Evolutionary conservation across 164 flowering plant species (phyloP), one percentile per base, ranked within the genome.

Genomic region (Berberis vulgaris): DNA sequence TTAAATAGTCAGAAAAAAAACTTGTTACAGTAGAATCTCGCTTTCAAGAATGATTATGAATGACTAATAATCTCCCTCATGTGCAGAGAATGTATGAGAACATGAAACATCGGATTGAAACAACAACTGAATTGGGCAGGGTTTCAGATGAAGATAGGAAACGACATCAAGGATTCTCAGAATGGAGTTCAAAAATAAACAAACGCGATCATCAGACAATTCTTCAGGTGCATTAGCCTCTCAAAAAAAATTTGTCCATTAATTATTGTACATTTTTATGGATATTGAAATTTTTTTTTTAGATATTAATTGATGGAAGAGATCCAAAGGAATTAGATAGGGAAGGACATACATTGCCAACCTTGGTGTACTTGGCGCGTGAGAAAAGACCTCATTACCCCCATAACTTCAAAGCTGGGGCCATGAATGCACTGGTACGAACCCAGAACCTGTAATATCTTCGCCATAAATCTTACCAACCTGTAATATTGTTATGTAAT

Each of bases 361-460:
- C 75, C 5, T 65, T 83, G 49, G 85, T 81, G 12, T 83, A 83
- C 57, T 39, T 83, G 56, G 79, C 87, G 1, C 79, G 85, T 5
- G 87, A 81, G 66, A 83, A 83, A 64, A 78, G 76, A 65, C 79
- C 85, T 1, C 50, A 69, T 0, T 66, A 63, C 49, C 65, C 64
- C 41, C 87, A 81, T 49, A 74, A 81, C 80, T 83, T 78, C 74
- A 83, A 81, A 67, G 85, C 85, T 42, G 87, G 85, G 57, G 74
- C 84, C 2, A 75, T 82, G 83, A 82, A 81, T 69, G 76, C 87
- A 43, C 40, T 83, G 81, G 85, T 83, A 79, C 72, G 13, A 26
- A 7, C 1, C 10, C 7, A 47, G 1, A 7, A 47, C 7, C 50
- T 6, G 2, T 47, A 47, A 1, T 47, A 47, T 47, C 10, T 47